Conservation (phyloP, 148 eudicot genomes). For the Pouteria glomerata region DNA sequence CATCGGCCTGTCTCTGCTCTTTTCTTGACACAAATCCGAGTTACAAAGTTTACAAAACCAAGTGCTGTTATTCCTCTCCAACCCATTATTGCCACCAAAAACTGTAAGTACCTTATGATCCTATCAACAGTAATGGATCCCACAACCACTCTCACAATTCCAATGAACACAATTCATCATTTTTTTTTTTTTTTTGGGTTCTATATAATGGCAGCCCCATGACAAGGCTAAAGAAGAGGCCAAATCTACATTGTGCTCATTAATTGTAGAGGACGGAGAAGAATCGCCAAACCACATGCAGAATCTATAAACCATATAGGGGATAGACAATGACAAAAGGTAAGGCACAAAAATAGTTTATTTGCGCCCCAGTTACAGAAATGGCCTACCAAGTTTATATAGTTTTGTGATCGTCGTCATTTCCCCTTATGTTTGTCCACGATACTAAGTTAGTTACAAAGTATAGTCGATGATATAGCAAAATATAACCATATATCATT, state of each 20-base stretch:
- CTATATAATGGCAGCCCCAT: slow-evolving; percentile 19
- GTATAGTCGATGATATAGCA: too few relatives aligned
- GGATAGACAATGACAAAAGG: background rate
- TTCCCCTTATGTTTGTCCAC: too few relatives aligned
- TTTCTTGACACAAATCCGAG: slow-evolving; percentile 56
- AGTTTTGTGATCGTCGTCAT: too few relatives aligned
- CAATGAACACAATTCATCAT: background rate
- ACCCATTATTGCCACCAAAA: slow-evolving; percentile 15
- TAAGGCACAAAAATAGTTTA: too few relatives aligned
- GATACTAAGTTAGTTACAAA: too few relatives aligned
- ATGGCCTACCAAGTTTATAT: too few relatives aligned
- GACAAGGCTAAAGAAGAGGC: slow-evolving; percentile 18
- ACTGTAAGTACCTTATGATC: slow-evolving; percentile 26
- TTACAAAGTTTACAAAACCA: slow-evolving; percentile 29
- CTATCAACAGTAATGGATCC: background rate
- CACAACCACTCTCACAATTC: background rate
- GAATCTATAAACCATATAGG: background rate
- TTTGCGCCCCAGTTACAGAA: too few relatives aligned
- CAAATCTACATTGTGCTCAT: slow-evolving; percentile 17
- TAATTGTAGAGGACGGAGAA: slow-evolving; percentile 20
- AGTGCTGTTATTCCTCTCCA: slow-evolving; percentile 20
- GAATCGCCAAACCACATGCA: slow-evolving; percentile 8
- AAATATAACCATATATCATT: too few relatives aligned
- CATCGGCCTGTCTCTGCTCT: slow-evolving; percentile 92
- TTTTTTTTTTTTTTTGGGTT: background rate